These are phyloP conservation scores for Aureobasidium sp. DNA, from an alignment of 2,329 filamentous ascomycete species.

Conservation along the genomic window DNA sequence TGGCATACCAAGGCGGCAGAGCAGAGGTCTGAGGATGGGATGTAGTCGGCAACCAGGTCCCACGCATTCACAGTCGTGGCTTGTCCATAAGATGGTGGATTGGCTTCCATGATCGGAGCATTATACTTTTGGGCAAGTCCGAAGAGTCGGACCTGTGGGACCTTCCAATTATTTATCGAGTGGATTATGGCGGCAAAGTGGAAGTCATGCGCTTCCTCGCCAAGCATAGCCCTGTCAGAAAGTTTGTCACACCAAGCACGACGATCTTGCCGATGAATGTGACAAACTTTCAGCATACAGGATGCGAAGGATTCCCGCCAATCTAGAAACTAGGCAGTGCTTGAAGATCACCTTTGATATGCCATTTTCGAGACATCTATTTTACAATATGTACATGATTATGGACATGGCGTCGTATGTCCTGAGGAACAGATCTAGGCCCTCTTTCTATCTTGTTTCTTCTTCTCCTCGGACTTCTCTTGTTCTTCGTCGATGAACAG, in stretches of 20 bases:
- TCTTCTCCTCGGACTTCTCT: slow-evolving; percentile 17
- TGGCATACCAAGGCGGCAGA: slow-evolving; percentile 50
- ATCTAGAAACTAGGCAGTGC: neutral
- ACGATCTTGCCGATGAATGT: neutral
- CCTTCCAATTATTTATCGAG: neutral
- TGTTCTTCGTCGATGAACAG: slow-evolving; percentile 29
- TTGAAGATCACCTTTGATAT: neutral
- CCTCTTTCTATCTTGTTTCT: slow-evolving; percentile 7
- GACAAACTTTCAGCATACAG: neutral
- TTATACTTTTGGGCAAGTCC: neutral
- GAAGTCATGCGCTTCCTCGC: neutral
- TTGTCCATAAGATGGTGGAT: slow-evolving; percentile 54
- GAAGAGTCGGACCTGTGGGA: neutral
- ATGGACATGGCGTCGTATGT: neutral
- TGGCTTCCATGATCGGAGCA: slow-evolving; percentile 43
- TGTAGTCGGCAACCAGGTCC: slow-evolving; percentile 50
- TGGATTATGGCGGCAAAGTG: neutral
- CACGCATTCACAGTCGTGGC: slow-evolving; percentile 50
- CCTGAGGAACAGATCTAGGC: neutral
- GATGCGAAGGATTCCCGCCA: neutral
- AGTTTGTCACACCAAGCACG: neutral
- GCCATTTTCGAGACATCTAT: neutral
- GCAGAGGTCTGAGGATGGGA: slow-evolving; percentile 51
- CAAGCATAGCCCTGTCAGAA: neutral
- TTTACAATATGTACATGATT: slow-evolving; percentile 13